These are phyloP conservation scores for Exidia glandulosa DNA, from an alignment of 768 basidiomycete genomes.

Conservation along the genomic window DNA sequence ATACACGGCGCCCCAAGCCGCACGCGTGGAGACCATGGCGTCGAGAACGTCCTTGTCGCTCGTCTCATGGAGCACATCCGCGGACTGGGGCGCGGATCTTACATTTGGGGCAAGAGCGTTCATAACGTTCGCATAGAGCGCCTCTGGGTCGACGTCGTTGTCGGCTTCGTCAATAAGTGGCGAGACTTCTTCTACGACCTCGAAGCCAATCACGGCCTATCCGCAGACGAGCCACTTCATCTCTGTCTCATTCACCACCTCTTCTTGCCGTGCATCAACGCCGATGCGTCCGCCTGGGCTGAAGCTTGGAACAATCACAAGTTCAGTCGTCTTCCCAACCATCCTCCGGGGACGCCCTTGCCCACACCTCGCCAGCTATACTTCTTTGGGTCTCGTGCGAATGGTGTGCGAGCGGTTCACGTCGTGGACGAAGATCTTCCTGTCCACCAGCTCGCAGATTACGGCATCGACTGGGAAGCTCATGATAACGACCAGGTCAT, in stretches of 20 bases:
- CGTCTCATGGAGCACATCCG: too few species aligned
- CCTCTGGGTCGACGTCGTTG: conserved; percentile 28
- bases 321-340: conserved; percentile 14
- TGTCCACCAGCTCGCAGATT: conserved; percentile 1
- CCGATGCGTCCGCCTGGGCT: conserved; percentile 21
- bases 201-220: conserved; percentile 22
- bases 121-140: conserved; percentile 31
- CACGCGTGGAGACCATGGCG: conserved; percentile 28
- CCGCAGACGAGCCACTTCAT: conserved; percentile 16
- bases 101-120: conserved; percentile 20
- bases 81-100: too few species aligned
- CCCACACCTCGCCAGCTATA: conserved; percentile 10
- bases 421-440: not conserved
- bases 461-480: conserved; percentile 15
- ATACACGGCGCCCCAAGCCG: conserved; percentile 21
- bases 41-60: conserved; percentile 20
- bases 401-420: conserved; percentile 19
- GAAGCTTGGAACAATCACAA: conserved; percentile 26
- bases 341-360: not conserved
- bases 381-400: conserved; percentile 19
- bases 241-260: conserved; percentile 31
- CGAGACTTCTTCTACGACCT: conserved; percentile 39
- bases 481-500: not conserved
- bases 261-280: conserved; percentile 24
- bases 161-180: conserved; percentile 25